Conservation (phyloP, 2,329 filamentous ascomycete genomes). For the Colletotrichum sp. region DNA sequence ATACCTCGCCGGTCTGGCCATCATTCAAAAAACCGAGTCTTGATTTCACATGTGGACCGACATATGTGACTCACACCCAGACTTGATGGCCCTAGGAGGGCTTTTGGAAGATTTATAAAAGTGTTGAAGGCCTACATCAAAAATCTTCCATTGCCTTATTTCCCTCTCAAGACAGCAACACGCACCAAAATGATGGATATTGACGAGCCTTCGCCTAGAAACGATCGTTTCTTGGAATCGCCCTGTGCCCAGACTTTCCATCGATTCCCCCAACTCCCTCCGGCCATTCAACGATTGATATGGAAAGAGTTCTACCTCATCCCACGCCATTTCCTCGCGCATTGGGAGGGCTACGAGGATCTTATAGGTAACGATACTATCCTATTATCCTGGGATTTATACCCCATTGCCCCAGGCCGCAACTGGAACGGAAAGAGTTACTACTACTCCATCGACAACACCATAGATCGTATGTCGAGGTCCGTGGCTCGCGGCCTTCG, state of each 20-base stretch:
- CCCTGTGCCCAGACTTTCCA: neutral
- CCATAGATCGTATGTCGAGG: neutral
- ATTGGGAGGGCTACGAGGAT: neutral
- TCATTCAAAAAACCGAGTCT: neutral
- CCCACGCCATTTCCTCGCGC: neutral
- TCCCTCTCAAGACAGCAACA: neutral
- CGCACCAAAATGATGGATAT: neutral
- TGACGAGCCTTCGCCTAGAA: neutral
- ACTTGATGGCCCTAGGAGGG: neutral
- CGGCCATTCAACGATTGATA: neutral
- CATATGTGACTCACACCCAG: neutral
- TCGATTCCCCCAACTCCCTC: neutral
- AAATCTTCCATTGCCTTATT: neutral
- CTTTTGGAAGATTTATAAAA: neutral
- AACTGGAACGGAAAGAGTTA: neutral
- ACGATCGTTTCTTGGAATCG: neutral
- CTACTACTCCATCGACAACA: neutral
- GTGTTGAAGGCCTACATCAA: neutral
- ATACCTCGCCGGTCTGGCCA: neutral
- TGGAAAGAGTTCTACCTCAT: neutral
- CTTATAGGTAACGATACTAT: neutral
- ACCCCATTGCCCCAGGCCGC: neutral
- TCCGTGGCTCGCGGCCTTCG: neutral
- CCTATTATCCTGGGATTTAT: neutral
- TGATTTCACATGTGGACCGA: neutral